These are phyloP conservation scores for Ulota crispa DNA, from an alignment of 225 moss, liverwort and hornwort genomes.

Conservation along the genomic window DNA sequence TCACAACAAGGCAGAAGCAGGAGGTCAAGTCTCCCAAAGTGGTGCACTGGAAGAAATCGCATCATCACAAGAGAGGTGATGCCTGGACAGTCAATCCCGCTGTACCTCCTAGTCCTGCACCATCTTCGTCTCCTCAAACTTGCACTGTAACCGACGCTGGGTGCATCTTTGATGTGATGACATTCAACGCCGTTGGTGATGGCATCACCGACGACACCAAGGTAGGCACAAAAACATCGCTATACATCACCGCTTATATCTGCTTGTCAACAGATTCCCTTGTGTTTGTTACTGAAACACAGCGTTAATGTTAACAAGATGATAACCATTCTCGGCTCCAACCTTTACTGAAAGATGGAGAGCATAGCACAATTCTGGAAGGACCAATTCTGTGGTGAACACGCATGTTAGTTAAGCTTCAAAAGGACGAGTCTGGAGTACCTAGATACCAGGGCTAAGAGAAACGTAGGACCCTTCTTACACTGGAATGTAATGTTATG, in stretches of 20 bases:
- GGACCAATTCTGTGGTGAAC: not conserved
- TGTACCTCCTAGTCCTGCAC: slow-evolving; percentile 18
- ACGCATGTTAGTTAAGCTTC: not conserved
- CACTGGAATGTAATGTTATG: not conserved
- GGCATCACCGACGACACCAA: slow-evolving; percentile 56
- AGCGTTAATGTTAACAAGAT: not conserved
- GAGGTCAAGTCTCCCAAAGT: slow-evolving; percentile 29
- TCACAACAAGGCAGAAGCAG: slow-evolving; percentile 16
- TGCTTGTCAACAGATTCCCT: not conserved
- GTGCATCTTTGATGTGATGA: slow-evolving; percentile 39
- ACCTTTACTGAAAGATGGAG: not conserved
- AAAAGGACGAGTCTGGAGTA: not conserved
- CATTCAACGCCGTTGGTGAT: slow-evolving; percentile 47
- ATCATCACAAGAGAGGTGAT: slow-evolving; percentile 34
- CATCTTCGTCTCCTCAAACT: slow-evolving; percentile 3
- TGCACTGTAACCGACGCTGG: slow-evolving; percentile 17
- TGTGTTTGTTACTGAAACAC: not conserved
- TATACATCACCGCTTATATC: not conserved
- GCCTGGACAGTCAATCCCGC: slow-evolving; percentile 6
- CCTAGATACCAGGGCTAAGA: not conserved
- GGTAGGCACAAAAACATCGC: slow-evolving; percentile 17
- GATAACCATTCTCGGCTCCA: not conserved
- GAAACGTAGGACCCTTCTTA: not conserved
- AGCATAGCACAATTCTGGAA: not conserved
- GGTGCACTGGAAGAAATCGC: slow-evolving; percentile 35